Conservation (phyloP, 371 early-diverging fungal genomes). For the Thermomucor indicae-seudaticae region DNA sequence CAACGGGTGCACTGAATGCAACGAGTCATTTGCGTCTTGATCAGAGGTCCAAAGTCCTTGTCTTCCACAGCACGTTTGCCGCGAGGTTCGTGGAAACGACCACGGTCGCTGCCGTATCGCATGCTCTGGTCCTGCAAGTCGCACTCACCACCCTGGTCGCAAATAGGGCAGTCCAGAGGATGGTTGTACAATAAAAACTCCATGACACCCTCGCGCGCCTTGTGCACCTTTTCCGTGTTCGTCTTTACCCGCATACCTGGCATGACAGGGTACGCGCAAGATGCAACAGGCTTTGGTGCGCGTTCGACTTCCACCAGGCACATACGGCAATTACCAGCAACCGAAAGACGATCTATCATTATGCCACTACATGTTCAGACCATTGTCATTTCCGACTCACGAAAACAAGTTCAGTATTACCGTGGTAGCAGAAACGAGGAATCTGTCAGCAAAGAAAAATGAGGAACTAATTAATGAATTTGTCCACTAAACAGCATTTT, state of each 20-base stretch:
- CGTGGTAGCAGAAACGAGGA: constrained; percentile 98
- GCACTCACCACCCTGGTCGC: constrained; percentile 99
- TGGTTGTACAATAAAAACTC: constrained; percentile 97
- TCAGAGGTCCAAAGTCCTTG: constrained; percentile 95
- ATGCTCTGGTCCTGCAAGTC: constrained; percentile 97
- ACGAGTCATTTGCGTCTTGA: constrained; percentile 95
- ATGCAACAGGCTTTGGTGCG: constrained; percentile 94
- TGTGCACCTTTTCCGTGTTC: constrained; percentile 89
- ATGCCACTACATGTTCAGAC: not conserved
- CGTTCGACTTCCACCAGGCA: constrained; percentile 96
- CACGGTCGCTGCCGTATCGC: constrained; percentile 93
- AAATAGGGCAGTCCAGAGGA: constrained; percentile 97
- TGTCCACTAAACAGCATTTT: not conserved
- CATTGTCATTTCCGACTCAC: not conserved
- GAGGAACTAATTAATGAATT: not conserved
- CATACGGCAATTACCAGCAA: constrained; percentile 99
- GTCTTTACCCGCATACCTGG: constrained; percentile 98
- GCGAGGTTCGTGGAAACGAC: constrained; percentile 79
- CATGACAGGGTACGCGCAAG: constrained; percentile 96
- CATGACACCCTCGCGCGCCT: constrained; percentile 98
- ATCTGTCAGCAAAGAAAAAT: constrained; percentile 39
- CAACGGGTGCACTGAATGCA: constrained; percentile 99
- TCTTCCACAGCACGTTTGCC: constrained; percentile 97
- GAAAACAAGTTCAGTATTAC: constrained; percentile 24
- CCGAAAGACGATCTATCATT: constrained; percentile 72